phyloP scores from a whole-genome alignment of 306 rosid species.

The Pyrus betulifolia region DNA sequence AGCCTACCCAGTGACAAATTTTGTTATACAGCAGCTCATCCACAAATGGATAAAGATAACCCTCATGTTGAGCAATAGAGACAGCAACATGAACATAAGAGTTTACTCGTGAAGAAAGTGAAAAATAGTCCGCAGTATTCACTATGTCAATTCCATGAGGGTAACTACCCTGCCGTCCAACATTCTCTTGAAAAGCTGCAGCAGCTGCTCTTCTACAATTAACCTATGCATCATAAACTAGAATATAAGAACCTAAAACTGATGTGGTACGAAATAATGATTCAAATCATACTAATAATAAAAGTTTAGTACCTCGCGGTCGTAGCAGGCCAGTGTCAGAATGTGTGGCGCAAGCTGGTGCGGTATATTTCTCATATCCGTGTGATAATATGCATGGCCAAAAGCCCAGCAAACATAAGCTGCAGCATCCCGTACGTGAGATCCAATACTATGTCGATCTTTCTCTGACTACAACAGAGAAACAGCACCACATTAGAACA shows the following conservation, averaged over 20 bases:
- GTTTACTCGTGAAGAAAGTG: constrained; percentile 78
- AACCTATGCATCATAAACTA: constrained; percentile 47
- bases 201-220: constrained; percentile 99
- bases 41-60: constrained; percentile 72
- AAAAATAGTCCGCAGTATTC: constrained; percentile 83
- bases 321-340: constrained; percentile 82
- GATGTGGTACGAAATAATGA: not conserved
- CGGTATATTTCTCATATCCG: constrained; percentile 64
- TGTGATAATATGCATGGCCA: constrained; percentile 84
- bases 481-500: not conserved
- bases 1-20: constrained; percentile 88
- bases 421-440: constrained; percentile 97
- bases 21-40: constrained; percentile 39
- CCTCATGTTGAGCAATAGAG: constrained; percentile 69
- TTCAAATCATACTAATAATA: not conserved
- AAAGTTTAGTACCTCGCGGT: constrained; percentile 69
- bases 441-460: constrained; percentile 81
- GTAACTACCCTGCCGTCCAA: constrained; percentile 93
- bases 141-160: constrained; percentile 96
- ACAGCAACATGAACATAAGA: constrained; percentile 72
- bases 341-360: constrained; percentile 87
- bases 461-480: not conserved
- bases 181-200: constrained; percentile 97
- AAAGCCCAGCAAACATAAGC: constrained; percentile 98
- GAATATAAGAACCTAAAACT: not conserved